Evolutionary conservation across 1,284 basidiomycete species (phyloP), one percentile per base, ranked within the genome.

Genomic region (Bondarzewia mesenterica): DNA sequence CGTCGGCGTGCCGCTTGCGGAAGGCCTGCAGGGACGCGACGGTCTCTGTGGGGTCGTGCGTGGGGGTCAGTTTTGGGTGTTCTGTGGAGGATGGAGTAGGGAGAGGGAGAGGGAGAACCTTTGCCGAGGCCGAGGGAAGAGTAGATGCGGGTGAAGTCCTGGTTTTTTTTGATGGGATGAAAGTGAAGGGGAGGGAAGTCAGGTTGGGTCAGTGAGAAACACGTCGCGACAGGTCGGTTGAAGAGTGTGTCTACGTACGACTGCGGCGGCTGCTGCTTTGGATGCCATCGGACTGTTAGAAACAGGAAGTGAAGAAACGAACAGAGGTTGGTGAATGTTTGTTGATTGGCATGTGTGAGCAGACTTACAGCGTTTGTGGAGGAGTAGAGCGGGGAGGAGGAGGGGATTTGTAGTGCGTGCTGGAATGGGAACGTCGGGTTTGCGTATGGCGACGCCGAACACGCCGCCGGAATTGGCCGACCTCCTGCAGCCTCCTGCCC

Each of bases 141-240:
- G 72, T 94, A 93, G 65, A 97, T 83, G 67, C 91, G 89, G 66
- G 89, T 73, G 73, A 93, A 96, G 73, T 96, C 93, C 90, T 94
- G n/a, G n/a, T n/a, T n/a, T n/a, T n/a, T n/a, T n/a, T n/a, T n/a
- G 46, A 54, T 36, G 50, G 42, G 41, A 50, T 21, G 43, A 18
- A 42, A 52, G 54, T 55, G 52, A 49, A 45, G 14, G n/a, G 44
- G 44, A 48, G 20, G 38, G 38, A 10, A n/a, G n/a, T n/a, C 38
- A 18, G 16, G 38, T 4, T 15, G 10, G 20, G 10, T 3, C 5
- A 40, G 20, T 51, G 38, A 22, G 38, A 40, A 18, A 40, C 38
- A 40, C 16, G 16, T 40, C n/a, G n/a, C n/a, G n/a, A n/a, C 38
- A 16, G 38, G 38, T 16, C 10, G 6, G 38, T 8, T 40, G 20